Evolutionary conservation across 805 yeast species (phyloP).

Genomic region (Groenewaldozyma tartarivorans): DNA sequence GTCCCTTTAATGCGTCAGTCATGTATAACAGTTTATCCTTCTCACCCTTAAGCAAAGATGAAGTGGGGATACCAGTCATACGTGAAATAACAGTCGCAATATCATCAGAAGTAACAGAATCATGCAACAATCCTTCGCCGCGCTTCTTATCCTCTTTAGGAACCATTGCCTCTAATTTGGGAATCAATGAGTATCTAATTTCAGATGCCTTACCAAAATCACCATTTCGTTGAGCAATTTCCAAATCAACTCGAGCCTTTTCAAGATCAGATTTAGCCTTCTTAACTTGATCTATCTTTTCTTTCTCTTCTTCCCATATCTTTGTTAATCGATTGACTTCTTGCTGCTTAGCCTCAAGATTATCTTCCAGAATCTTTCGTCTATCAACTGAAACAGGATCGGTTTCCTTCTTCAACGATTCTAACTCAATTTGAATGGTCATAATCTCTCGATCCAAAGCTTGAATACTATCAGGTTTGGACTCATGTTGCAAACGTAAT

Average conservation of each 20-base stretch:
- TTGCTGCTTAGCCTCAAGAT: conserved; percentile 48
- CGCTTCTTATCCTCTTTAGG: conserved; percentile 43
- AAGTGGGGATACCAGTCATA: conserved; percentile 94
- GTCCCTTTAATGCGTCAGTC: conserved; percentile 67
- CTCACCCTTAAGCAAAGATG: conserved; percentile 85
- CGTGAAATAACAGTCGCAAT: conserved; percentile 85
- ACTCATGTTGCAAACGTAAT: conserved; percentile 86
- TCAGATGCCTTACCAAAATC: conserved; percentile 84
- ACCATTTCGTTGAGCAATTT: conserved; percentile 73
- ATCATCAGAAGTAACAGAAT: conserved; percentile 88
- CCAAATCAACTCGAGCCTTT: conserved; percentile 72
- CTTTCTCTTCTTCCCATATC: conserved; percentile 79
- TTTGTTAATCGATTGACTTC: conserved; percentile 66
- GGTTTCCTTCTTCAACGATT: conserved; percentile 85
- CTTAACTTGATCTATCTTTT: conserved; percentile 68
- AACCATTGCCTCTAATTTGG: conserved; percentile 59
- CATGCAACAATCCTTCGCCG: conserved; percentile 57
- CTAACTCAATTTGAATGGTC: conserved; percentile 92
- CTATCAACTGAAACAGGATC: conserved; percentile 78
- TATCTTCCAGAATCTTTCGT: conserved; percentile 60
- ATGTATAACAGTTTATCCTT: conserved; percentile 81
- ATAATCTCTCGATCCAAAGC: conserved; percentile 79
- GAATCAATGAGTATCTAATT: conserved; percentile 79
- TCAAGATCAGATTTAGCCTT: conserved; percentile 75
- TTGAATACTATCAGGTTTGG: conserved; percentile 91